Base-by-base conservation (phyloP, 2,329 filamentous ascomycete genomes). In the Cercospora citrullina region DNA sequence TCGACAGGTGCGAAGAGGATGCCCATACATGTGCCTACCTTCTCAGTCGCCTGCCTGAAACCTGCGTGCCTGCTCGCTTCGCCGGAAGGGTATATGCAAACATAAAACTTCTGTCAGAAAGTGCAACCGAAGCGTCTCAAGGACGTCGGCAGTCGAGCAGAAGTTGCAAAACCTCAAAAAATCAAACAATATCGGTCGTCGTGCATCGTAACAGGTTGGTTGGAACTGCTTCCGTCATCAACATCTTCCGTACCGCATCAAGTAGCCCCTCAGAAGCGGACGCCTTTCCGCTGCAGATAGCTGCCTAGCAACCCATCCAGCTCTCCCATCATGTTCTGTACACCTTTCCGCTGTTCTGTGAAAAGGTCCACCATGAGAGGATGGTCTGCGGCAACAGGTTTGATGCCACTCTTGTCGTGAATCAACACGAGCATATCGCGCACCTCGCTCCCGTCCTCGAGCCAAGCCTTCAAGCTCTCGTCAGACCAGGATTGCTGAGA, bases 351-450 rank as follows among this genome's bases (percentile, higher is more conserved):
- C 80, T 97, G 92, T 77, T 96, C 92, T 60, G 89, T 89, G 82
- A 96, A 98, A 64, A 98, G 82, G 23, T 89, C 87, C 14, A 88
- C 88, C 61, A 91, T 92, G 55, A 96, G 85, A 0, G 94, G 94
- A 78, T 98, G 94, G 66, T 97, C 92, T n/a, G 87, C 86, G 1
- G 90, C 88, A 7, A 90, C 91, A 18, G 93, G 91, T 51, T 89
- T 86, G 16, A 96, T 89, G 68, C 94, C 91, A 14, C 89, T 91
- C 78, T 94, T 97, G 80, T 98, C 94, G 77, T 97, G 94, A 30
- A 99, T 93, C 69, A 99, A 91, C 42, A 94, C 87, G 62, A 98
- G 85, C 77, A 98, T 87, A 77, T 99, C 94, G 61, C 92, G 88
- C 72, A 99, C 93, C 69, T 92, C 89, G 73, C 95, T 93, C 59